Evolutionary conservation across 2,329 filamentous ascomycete species (phyloP).

Genomic region (Chaetomium olivaceum): DNA sequence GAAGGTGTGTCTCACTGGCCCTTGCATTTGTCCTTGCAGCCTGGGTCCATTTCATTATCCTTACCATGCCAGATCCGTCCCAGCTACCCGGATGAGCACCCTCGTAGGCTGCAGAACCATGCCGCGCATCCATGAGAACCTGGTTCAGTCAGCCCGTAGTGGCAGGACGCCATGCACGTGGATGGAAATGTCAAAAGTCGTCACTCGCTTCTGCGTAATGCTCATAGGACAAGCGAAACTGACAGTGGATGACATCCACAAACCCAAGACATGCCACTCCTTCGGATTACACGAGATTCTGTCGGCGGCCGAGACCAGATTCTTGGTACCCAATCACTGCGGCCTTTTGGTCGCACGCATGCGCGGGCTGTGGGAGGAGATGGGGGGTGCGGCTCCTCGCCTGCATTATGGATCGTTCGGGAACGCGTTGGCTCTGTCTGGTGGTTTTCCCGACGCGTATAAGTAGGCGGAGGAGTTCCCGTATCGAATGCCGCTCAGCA

Average conservation of each 20-base stretch:
- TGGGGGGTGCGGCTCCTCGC: background rate
- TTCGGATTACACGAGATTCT: conserved; percentile 2
- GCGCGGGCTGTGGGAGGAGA: background rate
- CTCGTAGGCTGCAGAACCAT: background rate
- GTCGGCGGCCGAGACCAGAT: background rate
- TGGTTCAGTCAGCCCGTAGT: background rate
- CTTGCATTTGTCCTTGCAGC: background rate
- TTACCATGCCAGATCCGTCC: background rate
- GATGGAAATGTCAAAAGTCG: background rate
- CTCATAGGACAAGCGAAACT: background rate
- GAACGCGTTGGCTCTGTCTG: background rate
- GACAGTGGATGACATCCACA: background rate
- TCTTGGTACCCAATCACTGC: conserved; percentile 1
- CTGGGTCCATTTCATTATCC: background rate
- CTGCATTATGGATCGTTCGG: background rate
- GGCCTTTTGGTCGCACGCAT: background rate
- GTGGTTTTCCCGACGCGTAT: background rate
- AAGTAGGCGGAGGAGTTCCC: background rate
- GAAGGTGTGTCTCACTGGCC: background rate
- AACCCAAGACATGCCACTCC: background rate
- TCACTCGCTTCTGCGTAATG: background rate
- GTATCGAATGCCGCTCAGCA: background rate
- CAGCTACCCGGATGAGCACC: background rate
- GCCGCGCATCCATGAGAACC: background rate
- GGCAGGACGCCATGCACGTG: background rate